Base-by-base conservation (phyloP, 1,284 basidiomycete species). In the Schizophyllum amplum region DNA sequence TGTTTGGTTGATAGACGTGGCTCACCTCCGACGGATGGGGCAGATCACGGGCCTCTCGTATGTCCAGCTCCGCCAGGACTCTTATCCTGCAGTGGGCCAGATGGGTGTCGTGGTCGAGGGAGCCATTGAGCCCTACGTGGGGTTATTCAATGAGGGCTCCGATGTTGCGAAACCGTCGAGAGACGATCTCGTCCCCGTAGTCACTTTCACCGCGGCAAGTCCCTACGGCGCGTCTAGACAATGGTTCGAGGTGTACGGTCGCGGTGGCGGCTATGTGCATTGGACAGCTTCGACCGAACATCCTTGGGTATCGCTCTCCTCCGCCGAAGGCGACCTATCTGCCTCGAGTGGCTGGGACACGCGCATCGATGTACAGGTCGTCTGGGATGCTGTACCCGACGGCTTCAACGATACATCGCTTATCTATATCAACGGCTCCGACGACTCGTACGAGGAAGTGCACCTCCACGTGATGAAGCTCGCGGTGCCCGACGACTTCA, bases 21-120 rank as follows among this genome's bases (percentile, higher is more conserved):
- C 11, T 46, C n/a, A 46, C 42, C 22, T 4, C 48, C 22, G 4
- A 50, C 5, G 13, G 11, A 11, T 50, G 3, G 4, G 48, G 9
- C 24, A 50, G 48, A 50, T 50, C 13, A 22, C 49, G 1, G 49
- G 57, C 25, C 23, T 60, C 15, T 58, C 53, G 21, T 58, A 55
- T 20, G 54, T 60, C 9, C 59, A 55, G 26, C 47, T 46, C 23
- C 48, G 57, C 4, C 57, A 59, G 24, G 50, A 55, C 42, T 51
- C 47, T 7, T 52, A 27, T 24, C 57, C 57, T 53, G 48, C 55
- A 15, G 55, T 59, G 1, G 57, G 57, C 1, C 54, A 59, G 23
- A 50, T 56, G 20, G 57, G 57, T 4, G 57, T 59, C n/a, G 25
- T 24, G 6, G 55, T 59, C 15, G 55, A 59, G 21, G 57, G 57